Base-by-base conservation (phyloP, 2,329 filamentous ascomycete species). In the Chaetomiaceae sp. region DNA sequence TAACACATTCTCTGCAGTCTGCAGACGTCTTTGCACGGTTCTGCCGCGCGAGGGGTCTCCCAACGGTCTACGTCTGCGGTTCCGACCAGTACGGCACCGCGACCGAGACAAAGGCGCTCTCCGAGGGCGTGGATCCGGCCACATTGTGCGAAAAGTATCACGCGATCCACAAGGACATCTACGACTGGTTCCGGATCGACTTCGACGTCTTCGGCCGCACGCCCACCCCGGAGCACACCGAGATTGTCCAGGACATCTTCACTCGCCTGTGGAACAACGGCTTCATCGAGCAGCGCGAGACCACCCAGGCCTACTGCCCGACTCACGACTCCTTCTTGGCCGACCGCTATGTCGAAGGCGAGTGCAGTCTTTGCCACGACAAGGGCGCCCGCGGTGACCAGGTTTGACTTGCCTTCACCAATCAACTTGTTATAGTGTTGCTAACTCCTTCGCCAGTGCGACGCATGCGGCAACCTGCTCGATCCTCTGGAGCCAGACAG, bases 171-270 rank as follows among this genome's bases (percentile, higher is more conserved):
- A 84, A 90, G 64, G 89, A 88, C 45, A 87, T 96, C 61, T 97
- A 97, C 72, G 82, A 95, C 70, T 96, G 92, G 90, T 99, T 99
- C 75, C 84, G 91, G 67, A 92, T 97, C 66, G 85, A 82, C 54
- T 97, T 97, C 68, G 92, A 97, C 73, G 86, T 91, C 71, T 99
- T 97, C 68, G 94, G 91, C 58, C 87, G 91, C 55, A 97, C 94
- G 5, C 90, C 91, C 3, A 97, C 92, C 17, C 73, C 82, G 51
- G 82, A 94, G 65, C 94, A 97, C 72, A 96, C 91, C 20, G 82
- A 90, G 61, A 97, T 99, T 64, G 89, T 91, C 9, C 94, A 97
- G 72, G 83, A 89, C 59, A 91, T 97, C 61, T 97, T 97, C 72
- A 75, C 78, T 52, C 85, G 91, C 69, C 81, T 99, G n/a, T 80